Base-by-base conservation (phyloP, 1,284 basidiomycete genomes). In the Gymnopus androsaceus region DNA sequence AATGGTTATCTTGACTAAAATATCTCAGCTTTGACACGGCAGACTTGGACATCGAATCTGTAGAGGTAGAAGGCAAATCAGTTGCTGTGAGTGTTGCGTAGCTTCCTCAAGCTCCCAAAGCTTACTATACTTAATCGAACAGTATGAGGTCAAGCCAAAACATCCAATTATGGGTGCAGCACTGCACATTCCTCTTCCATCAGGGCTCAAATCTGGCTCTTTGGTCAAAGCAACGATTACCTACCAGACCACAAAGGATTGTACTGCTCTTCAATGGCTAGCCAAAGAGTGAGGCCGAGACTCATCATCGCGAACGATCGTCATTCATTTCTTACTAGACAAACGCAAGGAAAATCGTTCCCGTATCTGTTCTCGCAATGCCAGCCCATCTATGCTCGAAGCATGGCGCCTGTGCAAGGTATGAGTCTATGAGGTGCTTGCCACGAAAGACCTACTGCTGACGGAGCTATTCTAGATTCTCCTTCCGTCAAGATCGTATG, bases 341-440 rank as follows among this genome's bases (percentile, higher is more conserved):
- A 98, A 73, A 98, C 95, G 0, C 91, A 94, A 59, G 90, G 90
- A 21, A 92, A 94, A 66, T 75, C 78, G 55, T 88, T 91, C 72
- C 91, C 94, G 0, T 98, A 92, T 75, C 75, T 98, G 34, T 98
- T 97, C 78, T 95, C 92, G 57, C 95, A 98, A 72, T 94, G 90
- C 67, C 95, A 98, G 70, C 94, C 95, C 17, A 95, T 94, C 64
- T 93, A 95, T 67, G 89, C 89, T 8, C 83, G 94, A 47, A 81
- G 88, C 1, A 72, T 97, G 51, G 81, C 88, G 0, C 94, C 94
- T 0, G 72, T 91, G 47, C 92, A 95, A 81, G 90, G 90, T 80
- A 45, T 45, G 67, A 63, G 17, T n/a, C n/a, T n/a, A n/a, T n/a
- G n/a, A n/a, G n/a, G 8, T 4, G 14, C 49, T 27, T 11, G 44